These are phyloP conservation scores for Neopestalotiopsis rosae DNA, from an alignment of 2,329 filamentous ascomycete genomes.

Conservation along the genomic window DNA sequence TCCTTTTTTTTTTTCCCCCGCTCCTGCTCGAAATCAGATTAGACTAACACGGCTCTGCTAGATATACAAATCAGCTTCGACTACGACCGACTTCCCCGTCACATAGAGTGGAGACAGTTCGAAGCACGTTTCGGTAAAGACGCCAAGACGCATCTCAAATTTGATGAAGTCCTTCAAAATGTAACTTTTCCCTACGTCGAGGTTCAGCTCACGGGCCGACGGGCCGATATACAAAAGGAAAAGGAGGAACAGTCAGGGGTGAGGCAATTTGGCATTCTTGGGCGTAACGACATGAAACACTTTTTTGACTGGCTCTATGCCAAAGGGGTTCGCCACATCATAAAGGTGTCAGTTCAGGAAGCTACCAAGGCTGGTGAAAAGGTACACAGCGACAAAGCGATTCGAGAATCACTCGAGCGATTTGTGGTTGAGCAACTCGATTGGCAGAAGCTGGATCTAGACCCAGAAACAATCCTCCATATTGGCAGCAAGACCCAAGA, in stretches of 20 bases:
- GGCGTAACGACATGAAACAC: constrained; percentile 17
- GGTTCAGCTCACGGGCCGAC: neutral
- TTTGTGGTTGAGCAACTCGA: constrained; percentile 13
- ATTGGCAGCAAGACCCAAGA: neutral
- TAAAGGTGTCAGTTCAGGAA: neutral
- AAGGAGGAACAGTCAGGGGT: neutral
- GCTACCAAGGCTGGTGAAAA: neutral
- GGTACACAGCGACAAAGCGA: neutral
- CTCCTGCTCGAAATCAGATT: no score
- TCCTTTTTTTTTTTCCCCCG: no score
- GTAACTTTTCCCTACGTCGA: neutral
- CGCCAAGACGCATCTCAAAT: no score
- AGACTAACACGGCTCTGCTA: no score
- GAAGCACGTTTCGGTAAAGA: no score
- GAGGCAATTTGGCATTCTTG: neutral
- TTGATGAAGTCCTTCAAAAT: neutral
- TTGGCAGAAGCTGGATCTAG: constrained; percentile 11
- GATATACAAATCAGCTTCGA: no score
- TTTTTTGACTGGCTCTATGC: constrained; percentile 15
- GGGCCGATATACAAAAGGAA: neutral
- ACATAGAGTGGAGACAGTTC: no score
- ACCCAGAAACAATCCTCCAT: constrained; percentile 6
- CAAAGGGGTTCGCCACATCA: constrained; percentile 10
- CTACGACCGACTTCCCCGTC: no score
- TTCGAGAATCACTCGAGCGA: neutral